Base-by-base conservation (phyloP, 768 basidiomycete species). In the Kwoniella heveanensis region DNA sequence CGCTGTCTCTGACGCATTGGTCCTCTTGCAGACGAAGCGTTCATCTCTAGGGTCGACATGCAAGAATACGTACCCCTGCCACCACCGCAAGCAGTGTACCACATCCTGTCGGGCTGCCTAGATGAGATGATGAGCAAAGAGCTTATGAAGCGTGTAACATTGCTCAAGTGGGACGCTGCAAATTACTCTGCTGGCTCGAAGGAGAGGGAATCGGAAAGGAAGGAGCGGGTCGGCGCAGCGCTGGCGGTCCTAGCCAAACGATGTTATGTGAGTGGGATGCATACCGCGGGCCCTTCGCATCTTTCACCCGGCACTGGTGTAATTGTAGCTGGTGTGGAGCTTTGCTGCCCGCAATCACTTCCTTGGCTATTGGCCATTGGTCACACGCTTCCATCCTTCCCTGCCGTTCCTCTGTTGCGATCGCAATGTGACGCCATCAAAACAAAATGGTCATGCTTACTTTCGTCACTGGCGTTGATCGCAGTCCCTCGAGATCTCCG, bases 1-100 rank as follows among this genome's bases (percentile, higher is more conserved):
- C 32, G 32, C 32, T 36, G 6, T 6, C 32, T 36, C n/a, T 6
- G 13, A 7, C 32, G 36, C 29, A 21, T 44, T 29, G 46, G 0
- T 7, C 32, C 32, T 2, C 5, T 17, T 21, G 7, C 69, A 97
- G 95, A 99, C 72, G 87, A 87, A 54, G 96, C 95, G 2, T 98
- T 97, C 77, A 87, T 97, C 52, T 96, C 98, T 76, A 88, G 96
- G 44, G 96, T 95, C 9, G 96, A 99, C 73, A 92, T 98, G 53
- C 87, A 96, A 21, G 94, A 95, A 83, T 96, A 92, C 72, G 85
- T 97, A 21, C 94, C 93, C 68, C 84, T 92, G 7, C 96, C 96
- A 0, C 88, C 93, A 5, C 85, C 88, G 17, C 90, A 93, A 67
- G 96, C 93, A 0, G 86, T 97, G 51, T 98, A 96, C 81, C 90